Percentiles rank a stretch among this genome's conserved stretches.
Evolutionary conservation across 2,329 filamentous ascomycete species (phyloP).

Genomic region (Colletotrichum aenigma): DNA sequence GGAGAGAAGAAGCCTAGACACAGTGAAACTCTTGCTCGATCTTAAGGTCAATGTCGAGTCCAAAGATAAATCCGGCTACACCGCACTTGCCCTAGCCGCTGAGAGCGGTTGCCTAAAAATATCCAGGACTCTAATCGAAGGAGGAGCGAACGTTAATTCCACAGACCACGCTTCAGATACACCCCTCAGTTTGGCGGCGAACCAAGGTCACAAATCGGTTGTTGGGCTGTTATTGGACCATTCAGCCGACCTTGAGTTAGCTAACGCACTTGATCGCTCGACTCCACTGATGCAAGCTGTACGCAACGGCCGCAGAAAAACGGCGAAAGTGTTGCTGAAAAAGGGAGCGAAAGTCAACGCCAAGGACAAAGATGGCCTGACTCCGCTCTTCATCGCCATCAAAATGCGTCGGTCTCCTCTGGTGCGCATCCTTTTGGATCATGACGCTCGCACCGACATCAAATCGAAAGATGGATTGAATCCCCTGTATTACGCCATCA

Average conservation of each 20-base stretch:
- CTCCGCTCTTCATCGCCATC: neutral
- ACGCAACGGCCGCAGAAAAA: neutral
- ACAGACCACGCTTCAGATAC: neutral
- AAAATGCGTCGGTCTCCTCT: neutral
- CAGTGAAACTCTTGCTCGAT: neutral
- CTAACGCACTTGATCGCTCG: neutral
- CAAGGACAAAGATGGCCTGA: neutral
- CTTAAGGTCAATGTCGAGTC: neutral
- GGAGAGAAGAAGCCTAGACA: neutral
- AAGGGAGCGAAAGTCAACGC: neutral
- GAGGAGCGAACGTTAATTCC: neutral
- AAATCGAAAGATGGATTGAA: neutral
- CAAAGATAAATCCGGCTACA: neutral
- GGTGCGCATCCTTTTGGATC: neutral
- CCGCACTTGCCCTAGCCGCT: neutral
- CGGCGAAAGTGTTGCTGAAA: neutral
- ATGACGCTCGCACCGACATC: neutral
- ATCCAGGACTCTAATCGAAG: neutral
- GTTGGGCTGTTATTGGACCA: neutral
- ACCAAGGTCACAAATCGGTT: neutral
- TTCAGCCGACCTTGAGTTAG: neutral
- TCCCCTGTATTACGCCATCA: neutral
- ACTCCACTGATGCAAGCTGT: neutral
- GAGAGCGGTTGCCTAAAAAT: neutral
- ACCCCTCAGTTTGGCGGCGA: neutral